These are phyloP conservation scores for Fusarium metavorans DNA, from an alignment of 2,329 filamentous ascomycete species.

Conservation along the genomic window DNA sequence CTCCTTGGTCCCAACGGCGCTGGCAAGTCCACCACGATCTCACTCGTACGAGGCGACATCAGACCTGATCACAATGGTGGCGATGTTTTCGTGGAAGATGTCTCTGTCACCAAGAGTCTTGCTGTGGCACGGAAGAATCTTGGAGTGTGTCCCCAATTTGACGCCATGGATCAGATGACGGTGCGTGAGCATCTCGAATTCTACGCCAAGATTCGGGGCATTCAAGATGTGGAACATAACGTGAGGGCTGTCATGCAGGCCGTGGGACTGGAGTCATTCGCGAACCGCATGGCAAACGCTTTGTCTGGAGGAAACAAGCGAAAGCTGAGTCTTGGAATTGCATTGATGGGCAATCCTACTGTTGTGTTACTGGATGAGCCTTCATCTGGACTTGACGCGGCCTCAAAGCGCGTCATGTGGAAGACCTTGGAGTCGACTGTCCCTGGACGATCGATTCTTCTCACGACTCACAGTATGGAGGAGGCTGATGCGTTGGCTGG, in stretches of 20 bases:
- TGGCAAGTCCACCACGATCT: conserved; percentile 91
- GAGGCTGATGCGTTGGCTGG: conserved; percentile 90
- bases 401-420: conserved; percentile 95
- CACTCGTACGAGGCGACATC: conserved; percentile 88
- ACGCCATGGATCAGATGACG: conserved; percentile 92
- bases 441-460: conserved; percentile 81
- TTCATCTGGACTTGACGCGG: conserved; percentile 88
- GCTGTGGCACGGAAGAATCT: conserved; percentile 80
- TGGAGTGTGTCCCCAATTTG: conserved; percentile 91
- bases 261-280: conserved; percentile 80
- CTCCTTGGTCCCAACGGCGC: conserved; percentile 92
- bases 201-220: conserved; percentile 86
- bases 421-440: conserved; percentile 80
- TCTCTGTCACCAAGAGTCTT: conserved; percentile 78
- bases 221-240: conserved; percentile 80
- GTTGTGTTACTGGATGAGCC: conserved; percentile 93
- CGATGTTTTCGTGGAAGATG: conserved; percentile 83
- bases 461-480: conserved; percentile 96
- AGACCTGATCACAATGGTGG: conserved; percentile 77
- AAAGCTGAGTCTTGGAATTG: conserved; percentile 91
- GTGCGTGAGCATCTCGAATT: conserved; percentile 88
- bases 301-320: conserved; percentile 93
- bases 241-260: conserved; percentile 82
- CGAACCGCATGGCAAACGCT: conserved; percentile 79
- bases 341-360: conserved; percentile 90